Conservation (phyloP, 106 monocot genomes). For the Phalaenopsis equestris region DNA sequence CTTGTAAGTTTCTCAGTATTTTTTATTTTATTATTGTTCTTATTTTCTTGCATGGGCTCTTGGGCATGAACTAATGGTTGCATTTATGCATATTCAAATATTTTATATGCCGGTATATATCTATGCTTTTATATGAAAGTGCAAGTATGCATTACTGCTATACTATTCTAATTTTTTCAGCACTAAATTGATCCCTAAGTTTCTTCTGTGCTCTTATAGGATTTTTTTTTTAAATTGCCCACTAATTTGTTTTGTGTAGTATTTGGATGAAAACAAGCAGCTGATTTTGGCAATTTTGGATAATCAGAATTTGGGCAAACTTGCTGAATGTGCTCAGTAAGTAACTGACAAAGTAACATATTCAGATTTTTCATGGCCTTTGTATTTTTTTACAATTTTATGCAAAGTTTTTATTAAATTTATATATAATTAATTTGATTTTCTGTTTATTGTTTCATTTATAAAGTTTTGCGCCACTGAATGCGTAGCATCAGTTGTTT, state of each 20-base stretch:
- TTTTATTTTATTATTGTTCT: background rate
- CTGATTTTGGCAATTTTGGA: slow-evolving; percentile 46
- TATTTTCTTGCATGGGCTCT: background rate
- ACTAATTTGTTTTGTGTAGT: slow-evolving; percentile 11
- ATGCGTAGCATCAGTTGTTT: no score
- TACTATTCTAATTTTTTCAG: background rate
- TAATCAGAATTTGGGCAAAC: slow-evolving; percentile 65
- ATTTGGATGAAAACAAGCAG: slow-evolving; percentile 37
- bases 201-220: background rate
- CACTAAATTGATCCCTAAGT: background rate
- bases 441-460: background rate
- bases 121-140: background rate
- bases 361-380: background rate
- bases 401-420: background rate
- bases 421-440: background rate
- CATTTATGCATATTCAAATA: no score
- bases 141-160: background rate
- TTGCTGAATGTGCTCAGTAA: slow-evolving; percentile 73
- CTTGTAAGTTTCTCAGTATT: background rate
- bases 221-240: background rate
- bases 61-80: background rate
- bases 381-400: background rate
- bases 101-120: background rate
- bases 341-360: slow-evolving; percentile 6
- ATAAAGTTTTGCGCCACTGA: background rate